phyloP scores from a whole-genome alignment of 75 land plant genomes.

The Azolla pinnata region DNA sequence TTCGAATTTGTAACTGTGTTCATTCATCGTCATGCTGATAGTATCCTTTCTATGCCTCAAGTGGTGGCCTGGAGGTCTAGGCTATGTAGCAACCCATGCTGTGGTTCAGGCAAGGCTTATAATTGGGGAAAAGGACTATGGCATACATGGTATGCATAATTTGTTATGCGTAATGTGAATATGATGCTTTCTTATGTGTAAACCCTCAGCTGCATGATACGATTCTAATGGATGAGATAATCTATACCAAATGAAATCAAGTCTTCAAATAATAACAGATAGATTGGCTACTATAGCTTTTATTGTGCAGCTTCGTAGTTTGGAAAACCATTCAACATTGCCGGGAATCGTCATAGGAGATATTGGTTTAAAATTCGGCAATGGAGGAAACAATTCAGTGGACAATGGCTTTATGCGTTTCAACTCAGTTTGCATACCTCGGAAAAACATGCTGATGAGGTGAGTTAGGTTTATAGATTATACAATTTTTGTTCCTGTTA shows the following conservation, averaged over 20 bases:
- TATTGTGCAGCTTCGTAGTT: slow-evolving; percentile 20
- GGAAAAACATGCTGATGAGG: slow-evolving; percentile 29
- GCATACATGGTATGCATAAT: slow-evolving; percentile 17
- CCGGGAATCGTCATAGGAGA: slow-evolving; percentile 23
- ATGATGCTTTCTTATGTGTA: too few species aligned
- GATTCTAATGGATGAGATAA: too few species aligned
- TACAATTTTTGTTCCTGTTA: too few species aligned
- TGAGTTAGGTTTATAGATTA: too few species aligned
- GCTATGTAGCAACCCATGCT: slow-evolving; percentile 28
- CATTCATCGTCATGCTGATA: background rate
- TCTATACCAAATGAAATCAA: too few species aligned
- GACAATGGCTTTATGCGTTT: slow-evolving; percentile 22
- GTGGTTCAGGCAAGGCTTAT: slow-evolving; percentile 26
- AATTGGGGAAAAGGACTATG: slow-evolving; percentile 21
- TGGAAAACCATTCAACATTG: slow-evolving; percentile 24
- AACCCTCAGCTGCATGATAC: too few species aligned
- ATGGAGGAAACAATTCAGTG: slow-evolving; percentile 23
- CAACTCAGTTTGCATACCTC: slow-evolving; percentile 18
- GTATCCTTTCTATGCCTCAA: background rate
- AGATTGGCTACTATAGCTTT: slow-evolving; percentile 13
- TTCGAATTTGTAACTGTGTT: background rate
- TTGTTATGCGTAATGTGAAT: too few species aligned
- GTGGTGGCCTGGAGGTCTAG: slow-evolving; percentile 39
- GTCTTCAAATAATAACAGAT: too few species aligned
- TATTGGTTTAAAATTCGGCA: slow-evolving; percentile 25